Conservation (phyloP, 1,284 basidiomycete species). For the Amylostereum areolatum region DNA sequence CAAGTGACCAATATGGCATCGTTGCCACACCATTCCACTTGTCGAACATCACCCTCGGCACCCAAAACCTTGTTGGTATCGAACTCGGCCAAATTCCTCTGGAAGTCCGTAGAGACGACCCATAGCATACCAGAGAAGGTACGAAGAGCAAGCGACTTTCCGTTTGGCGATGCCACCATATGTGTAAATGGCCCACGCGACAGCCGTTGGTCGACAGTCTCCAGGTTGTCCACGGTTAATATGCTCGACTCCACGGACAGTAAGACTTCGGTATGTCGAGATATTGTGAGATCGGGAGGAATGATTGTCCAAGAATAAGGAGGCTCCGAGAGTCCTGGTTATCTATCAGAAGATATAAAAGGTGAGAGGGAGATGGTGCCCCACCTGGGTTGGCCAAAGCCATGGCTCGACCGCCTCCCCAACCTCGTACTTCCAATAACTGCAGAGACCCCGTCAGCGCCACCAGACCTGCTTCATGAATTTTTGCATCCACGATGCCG, state of each 20-base stretch:
- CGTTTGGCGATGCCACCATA: constrained; percentile 87
- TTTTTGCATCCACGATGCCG: constrained; percentile 80
- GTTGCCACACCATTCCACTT: constrained; percentile 94
- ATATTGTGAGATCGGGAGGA: constrained; percentile 80
- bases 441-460: constrained; percentile 75
- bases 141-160: constrained; percentile 85
- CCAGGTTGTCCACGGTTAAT: constrained; percentile 79
- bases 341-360: constrained; percentile 4
- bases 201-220: constrained; percentile 83
- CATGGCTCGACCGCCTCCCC: constrained; percentile 70
- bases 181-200: constrained; percentile 85
- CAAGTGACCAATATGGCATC: constrained; percentile 90
- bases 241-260: constrained; percentile 77
- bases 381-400: constrained; percentile 65
- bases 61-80: constrained; percentile 50
- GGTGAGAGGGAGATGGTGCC: constrained; percentile 19
- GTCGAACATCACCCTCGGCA: constrained; percentile 50
- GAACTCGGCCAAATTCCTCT: constrained; percentile 84
- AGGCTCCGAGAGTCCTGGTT: constrained; percentile 63
- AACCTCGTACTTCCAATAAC: constrained; percentile 82
- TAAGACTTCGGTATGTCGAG: constrained; percentile 82
- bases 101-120: constrained; percentile 93
- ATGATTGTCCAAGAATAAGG: constrained; percentile 83
- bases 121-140: constrained; percentile 72
- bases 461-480: constrained; percentile 84